Conservation (phyloP, 257 asterid species). For the Vinca minor region DNA sequence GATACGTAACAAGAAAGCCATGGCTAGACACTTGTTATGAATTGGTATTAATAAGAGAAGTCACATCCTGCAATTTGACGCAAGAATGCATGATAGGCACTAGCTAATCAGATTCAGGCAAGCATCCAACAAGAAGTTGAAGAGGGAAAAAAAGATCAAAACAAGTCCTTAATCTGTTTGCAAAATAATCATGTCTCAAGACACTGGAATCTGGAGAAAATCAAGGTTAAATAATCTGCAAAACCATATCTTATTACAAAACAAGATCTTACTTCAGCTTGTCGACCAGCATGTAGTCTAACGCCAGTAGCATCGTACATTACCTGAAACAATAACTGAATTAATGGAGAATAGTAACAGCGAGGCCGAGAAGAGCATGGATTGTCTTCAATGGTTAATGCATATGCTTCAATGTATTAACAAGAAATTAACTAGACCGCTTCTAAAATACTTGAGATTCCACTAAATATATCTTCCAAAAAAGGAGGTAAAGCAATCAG, state of each 20-base stretch:
- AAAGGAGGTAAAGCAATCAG: slow-evolving; percentile 9
- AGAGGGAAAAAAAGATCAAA: not conserved
- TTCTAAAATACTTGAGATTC: not conserved
- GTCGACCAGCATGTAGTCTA: slow-evolving; percentile 97
- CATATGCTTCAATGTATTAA: not conserved
- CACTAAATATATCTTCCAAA: not conserved
- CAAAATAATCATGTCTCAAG: not conserved
- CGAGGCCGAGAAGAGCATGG: not conserved
- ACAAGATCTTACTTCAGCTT: slow-evolving; percentile 73
- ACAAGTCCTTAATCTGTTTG: not conserved
- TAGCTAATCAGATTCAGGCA: not conserved
- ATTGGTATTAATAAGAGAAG: not conserved
- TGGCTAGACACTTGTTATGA: not conserved
- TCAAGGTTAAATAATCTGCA: slow-evolving; percentile 7
- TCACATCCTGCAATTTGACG: not conserved
- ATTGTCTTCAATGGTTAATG: not conserved
- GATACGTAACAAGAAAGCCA: slow-evolving; percentile 1
- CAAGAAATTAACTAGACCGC: not conserved
- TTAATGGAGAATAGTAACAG: not conserved
- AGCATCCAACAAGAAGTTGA: not conserved
- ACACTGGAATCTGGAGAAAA: not conserved
- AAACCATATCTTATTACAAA: slow-evolving; percentile 11
- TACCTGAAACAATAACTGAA: slow-evolving; percentile 45
- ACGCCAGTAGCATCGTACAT: slow-evolving; percentile 96
- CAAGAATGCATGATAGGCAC: not conserved